Evolutionary conservation across 805 yeast genomes (phyloP).

Genomic region (Candida verbasci): DNA sequence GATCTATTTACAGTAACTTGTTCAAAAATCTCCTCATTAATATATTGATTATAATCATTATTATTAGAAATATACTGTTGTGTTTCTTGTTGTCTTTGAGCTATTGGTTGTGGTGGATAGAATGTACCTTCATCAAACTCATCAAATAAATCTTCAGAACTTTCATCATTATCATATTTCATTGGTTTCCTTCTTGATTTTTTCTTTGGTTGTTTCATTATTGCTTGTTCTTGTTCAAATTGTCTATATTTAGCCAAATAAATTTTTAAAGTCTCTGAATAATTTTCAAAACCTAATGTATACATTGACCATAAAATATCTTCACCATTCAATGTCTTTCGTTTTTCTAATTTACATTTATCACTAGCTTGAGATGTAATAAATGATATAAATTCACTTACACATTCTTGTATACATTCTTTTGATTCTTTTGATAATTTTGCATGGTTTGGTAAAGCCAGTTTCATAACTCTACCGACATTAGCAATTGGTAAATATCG

Average conservation of each 20-base stretch:
- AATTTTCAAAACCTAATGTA: slow-evolving; percentile 72
- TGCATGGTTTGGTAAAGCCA: slow-evolving; percentile 66
- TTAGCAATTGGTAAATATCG: slow-evolving; percentile 42
- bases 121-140: slow-evolving; percentile 1
- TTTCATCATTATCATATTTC: neutral
- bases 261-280: slow-evolving; percentile 71
- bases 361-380: slow-evolving; percentile 80
- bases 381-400: slow-evolving; percentile 75
- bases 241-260: slow-evolving; percentile 37
- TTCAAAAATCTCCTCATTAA: neutral
- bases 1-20: slow-evolving; percentile 2
- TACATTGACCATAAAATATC: slow-evolving; percentile 67
- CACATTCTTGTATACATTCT: slow-evolving; percentile 80
- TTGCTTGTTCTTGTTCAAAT: slow-evolving; percentile 15
- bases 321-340: slow-evolving; percentile 77
- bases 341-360: slow-evolving; percentile 61
- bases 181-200: slow-evolving; percentile 3
- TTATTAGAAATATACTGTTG: too few relatives aligned
- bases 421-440: slow-evolving; percentile 77
- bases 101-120: too few relatives aligned
- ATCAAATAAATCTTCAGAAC: slow-evolving; percentile 7
- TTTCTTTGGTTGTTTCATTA: slow-evolving; percentile 11
- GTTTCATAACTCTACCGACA: slow-evolving; percentile 72
- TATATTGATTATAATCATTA: slow-evolving; percentile 3
- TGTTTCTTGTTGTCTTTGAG: too few relatives aligned